These are phyloP conservation scores for Aquilaria malaccensis DNA, from an alignment of 345 rosid species.

Conservation along the genomic window DNA sequence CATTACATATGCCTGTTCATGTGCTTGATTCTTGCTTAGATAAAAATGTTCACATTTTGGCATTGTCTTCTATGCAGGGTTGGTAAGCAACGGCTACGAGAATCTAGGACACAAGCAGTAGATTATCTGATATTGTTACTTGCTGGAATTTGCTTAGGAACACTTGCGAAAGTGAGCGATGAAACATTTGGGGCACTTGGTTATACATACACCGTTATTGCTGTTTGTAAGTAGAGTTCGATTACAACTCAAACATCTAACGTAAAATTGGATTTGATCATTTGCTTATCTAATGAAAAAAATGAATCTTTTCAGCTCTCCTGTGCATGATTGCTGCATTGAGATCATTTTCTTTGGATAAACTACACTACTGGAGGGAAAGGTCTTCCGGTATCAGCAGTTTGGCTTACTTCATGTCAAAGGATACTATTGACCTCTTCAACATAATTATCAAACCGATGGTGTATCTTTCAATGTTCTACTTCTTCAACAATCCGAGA, in stretches of 20 bases:
- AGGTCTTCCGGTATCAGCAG: conserved; percentile 96
- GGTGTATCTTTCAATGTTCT: conserved; percentile 92
- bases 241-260: not conserved
- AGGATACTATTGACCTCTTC: conserved; percentile 92
- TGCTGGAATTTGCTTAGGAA: conserved; percentile 98
- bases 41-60: not conserved
- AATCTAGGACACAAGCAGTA: conserved; percentile 82
- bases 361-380: conserved; percentile 94
- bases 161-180: conserved; percentile 95
- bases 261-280: conserved; percentile 2
- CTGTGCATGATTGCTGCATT: conserved; percentile 89
- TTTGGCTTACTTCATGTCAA: conserved; percentile 82
- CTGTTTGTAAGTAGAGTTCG: conserved; percentile 69
- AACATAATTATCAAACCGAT: conserved; percentile 81
- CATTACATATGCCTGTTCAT: conserved; percentile 1
- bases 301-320: conserved; percentile 54
- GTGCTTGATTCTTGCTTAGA: conserved; percentile 1
- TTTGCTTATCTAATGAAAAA: conserved; percentile 3
- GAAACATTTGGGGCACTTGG: conserved; percentile 93
- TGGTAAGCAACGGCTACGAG: conserved; percentile 88
- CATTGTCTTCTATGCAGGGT: conserved; percentile 41
- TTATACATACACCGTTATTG: conserved; percentile 89
- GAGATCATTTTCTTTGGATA: conserved; percentile 86
- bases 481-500: conserved; percentile 96
- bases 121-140: conserved; percentile 82